Conservation (phyloP, 768 basidiomycete genomes). For the Suillus luteus region DNA sequence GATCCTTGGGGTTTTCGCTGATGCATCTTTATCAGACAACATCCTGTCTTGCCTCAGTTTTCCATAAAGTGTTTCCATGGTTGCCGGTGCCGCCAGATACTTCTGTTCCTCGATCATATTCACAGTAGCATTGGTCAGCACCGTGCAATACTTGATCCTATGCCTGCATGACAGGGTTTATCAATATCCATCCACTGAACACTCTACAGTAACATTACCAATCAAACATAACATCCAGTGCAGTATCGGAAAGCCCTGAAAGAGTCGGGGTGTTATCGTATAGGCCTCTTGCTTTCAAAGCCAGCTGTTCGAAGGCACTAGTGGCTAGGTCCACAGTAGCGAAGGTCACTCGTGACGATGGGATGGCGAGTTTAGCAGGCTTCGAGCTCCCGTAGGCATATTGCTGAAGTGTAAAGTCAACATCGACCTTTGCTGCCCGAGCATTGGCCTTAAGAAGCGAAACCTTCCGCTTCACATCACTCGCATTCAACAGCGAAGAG, state of each 20-base stretch:
- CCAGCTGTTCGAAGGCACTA: not conserved
- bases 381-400: too few species aligned
- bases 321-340: not conserved
- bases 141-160: constrained; percentile 1
- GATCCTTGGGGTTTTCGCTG: not conserved
- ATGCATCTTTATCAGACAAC: not conserved
- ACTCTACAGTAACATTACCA: not conserved
- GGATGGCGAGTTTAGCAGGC: not conserved
- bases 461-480: constrained; percentile 2
- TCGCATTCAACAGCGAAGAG: not conserved
- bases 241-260: not conserved
- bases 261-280: not conserved
- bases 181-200: not conserved
- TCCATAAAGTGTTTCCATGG: not conserved
- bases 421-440: constrained; percentile 2
- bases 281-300: not conserved
- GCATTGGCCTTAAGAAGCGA: constrained; percentile 8
- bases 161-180: not conserved
- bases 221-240: constrained; percentile 6
- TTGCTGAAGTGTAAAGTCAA: constrained; percentile 7
- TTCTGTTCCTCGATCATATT: constrained; percentile 2
- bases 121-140: not conserved
- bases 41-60: not conserved
- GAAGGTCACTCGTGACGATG: not conserved
- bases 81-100: not conserved